These are phyloP conservation scores for Leccinum fallax DNA, from an alignment of 1,284 basidiomycete genomes.

Conservation along the genomic window DNA sequence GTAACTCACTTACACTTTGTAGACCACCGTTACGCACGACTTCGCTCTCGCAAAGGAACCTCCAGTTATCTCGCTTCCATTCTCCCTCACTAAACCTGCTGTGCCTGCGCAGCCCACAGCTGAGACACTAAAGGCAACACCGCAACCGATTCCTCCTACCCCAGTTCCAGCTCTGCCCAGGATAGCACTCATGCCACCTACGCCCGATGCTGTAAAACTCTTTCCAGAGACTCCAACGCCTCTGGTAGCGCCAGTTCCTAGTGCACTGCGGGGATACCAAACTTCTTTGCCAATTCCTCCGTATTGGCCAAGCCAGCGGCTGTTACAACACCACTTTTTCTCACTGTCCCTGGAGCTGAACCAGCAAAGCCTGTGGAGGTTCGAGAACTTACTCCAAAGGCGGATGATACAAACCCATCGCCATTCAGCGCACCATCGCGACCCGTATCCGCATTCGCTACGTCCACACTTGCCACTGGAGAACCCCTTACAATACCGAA, in stretches of 20 bases:
- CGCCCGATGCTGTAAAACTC: slow-evolving; percentile 27
- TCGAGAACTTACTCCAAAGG: slow-evolving; percentile 12
- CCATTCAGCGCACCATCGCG: slow-evolving; percentile 21
- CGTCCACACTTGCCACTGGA: slow-evolving; percentile 9
- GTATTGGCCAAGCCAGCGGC: slow-evolving; percentile 35
- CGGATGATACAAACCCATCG: slow-evolving; percentile 12
- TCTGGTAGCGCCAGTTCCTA: slow-evolving; percentile 6
- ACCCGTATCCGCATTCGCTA: slow-evolving; percentile 17
- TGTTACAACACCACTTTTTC: slow-evolving; percentile 9
- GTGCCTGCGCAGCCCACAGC: slow-evolving; percentile 4
- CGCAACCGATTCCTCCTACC: slow-evolving; percentile 4
- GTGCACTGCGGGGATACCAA: slow-evolving; percentile 44
- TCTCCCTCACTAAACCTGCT: slow-evolving; percentile 54
- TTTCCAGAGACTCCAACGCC: slow-evolving; percentile 21
- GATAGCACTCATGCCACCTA: slow-evolving; percentile 35
- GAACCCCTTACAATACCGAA: slow-evolving; percentile 15
- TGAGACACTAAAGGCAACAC: slow-evolving; percentile 5
- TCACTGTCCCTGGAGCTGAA: slow-evolving; percentile 8
- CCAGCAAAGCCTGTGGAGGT: slow-evolving; percentile 20
- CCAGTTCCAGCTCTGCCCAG: slow-evolving; percentile 18
- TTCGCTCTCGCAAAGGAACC: slow-evolving; percentile 58
- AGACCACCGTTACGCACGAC: slow-evolving; percentile 40
- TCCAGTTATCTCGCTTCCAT: slow-evolving; percentile 63
- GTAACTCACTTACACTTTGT: slow-evolving; percentile 18
- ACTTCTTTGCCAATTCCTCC: slow-evolving; percentile 52